These are phyloP conservation scores for Boletus semigastroideus DNA, from an alignment of 1,284 basidiomycete species.

Conservation along the genomic window DNA sequence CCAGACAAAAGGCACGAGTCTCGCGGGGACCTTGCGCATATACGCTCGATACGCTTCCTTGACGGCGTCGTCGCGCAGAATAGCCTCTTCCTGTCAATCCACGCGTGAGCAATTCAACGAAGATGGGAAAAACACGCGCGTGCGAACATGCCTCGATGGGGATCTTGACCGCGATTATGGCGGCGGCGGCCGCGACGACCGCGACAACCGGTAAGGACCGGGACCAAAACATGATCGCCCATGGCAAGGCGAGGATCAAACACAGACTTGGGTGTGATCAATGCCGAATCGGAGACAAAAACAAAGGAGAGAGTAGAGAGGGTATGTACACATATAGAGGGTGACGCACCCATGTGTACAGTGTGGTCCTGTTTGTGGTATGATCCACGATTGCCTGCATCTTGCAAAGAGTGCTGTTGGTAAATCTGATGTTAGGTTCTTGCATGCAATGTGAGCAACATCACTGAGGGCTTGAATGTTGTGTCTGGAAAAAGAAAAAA, in stretches of 20 bases:
- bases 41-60: conserved; percentile 1
- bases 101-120: no score
- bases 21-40: conserved; percentile 2
- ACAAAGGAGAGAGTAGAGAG: no score
- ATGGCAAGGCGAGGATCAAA: conserved; percentile 9
- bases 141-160: conserved; percentile 26
- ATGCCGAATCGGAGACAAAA: neutral
- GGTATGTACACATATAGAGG: conserved; percentile 26
- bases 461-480: no score
- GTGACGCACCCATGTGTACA: conserved; percentile 31
- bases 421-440: no score
- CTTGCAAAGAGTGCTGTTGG: no score
- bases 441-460: no score
- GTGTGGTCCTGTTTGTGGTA: conserved; percentile 18
- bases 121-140: neutral
- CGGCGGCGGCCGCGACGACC: conserved; percentile 5
- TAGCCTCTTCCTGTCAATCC: neutral
- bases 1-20: neutral
- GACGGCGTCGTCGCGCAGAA: neutral
- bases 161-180: conserved; percentile 24
- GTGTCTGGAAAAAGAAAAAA: no score
- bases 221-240: conserved; percentile 29
- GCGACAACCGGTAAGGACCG: conserved; percentile 23
- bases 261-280: conserved; percentile 10
- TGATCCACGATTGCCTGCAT: conserved; percentile 24